Conservation (phyloP, 73 alveolate genomes). For the Tetrahymena thermophila region DNA sequence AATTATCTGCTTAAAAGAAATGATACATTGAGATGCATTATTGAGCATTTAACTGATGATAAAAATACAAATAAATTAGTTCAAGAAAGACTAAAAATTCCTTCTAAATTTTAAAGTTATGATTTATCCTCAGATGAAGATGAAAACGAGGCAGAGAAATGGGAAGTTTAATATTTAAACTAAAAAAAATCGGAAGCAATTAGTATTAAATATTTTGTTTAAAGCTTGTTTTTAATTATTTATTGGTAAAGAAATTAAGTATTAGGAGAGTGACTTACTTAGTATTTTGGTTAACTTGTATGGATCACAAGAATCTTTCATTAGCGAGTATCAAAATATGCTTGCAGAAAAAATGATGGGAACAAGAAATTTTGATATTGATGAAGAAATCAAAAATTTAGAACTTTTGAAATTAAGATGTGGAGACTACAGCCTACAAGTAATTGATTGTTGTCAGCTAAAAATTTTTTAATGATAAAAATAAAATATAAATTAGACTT, state of each 20-base stretch:
- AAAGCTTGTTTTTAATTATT: background rate
- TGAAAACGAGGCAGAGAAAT: background rate
- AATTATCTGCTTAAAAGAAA: slow-evolving; percentile 23
- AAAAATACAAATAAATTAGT: slow-evolving; percentile 21
- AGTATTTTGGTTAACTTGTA: slow-evolving; percentile 32
- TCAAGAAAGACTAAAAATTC: background rate
- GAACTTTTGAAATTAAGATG: slow-evolving; percentile 32
- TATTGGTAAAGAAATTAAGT: background rate
- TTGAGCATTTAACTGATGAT: slow-evolving; percentile 7
- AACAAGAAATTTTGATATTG: slow-evolving; percentile 20
- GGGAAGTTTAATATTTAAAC: background rate
- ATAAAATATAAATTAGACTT: background rate
- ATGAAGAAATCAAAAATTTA: slow-evolving; percentile 21
- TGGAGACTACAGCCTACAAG: slow-evolving; percentile 14
- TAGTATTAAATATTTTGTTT: background rate
- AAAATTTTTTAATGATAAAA: background rate
- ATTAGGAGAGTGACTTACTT: slow-evolving; percentile 29
- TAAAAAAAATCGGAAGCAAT: background rate
- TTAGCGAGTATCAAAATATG: slow-evolving; percentile 39
- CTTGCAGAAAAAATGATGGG: slow-evolving; percentile 40
- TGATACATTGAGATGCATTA: slow-evolving; percentile 34
- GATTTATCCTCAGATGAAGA: slow-evolving; percentile 34
- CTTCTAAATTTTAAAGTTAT: slow-evolving; percentile 11
- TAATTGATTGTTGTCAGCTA: background rate
- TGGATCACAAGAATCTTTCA: slow-evolving; percentile 44